Evolutionary conservation across 768 basidiomycete species (phyloP), one percentile per base, ranked within the genome.

Genomic region (Mycena vitilis): DNA sequence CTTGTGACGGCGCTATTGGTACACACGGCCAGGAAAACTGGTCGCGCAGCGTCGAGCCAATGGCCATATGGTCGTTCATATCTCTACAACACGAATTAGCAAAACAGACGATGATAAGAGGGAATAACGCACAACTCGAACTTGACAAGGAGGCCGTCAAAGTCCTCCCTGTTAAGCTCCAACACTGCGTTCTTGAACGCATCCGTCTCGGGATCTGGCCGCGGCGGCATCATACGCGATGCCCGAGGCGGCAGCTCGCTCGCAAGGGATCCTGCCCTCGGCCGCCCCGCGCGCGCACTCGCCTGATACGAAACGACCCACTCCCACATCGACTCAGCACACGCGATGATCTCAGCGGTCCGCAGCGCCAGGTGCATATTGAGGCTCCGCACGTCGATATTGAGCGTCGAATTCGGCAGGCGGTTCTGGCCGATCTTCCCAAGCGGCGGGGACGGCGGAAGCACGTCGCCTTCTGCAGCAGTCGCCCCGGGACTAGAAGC

Each of bases 271-370:
- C 73, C 75, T 8, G 76, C 73, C 16, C 75, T 73, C 13, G 69
- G 70, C 37, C 73, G 73, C 22, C 65, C 66, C 2, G 49, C 61
- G 25, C 60, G 66, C 69, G 58, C 70, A 44, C 69, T 66, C 15
- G 70, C 74, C 78, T 89, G 88, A 67, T 84, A 85, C 30, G 84
- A 84, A 23, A 80, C 73, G 4, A 93, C 85, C 87, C 88, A 93
- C 62, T 91, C 91, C 92, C 92, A 94, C 91, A 93, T 93, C 37
- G 88, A 82, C 77, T 93, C 92, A 0, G 88, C 83, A 72, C 91
- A 93, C 10, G 84, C 90, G 16, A 92, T 71, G n/a, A 93, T 83
- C 75, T 91, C 92, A 65, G 85, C 83, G 11, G 86, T 85, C 16
- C 90, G 83, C 70, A 88, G 65, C 20, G 85, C 80, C n/a, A 94